A percentile compares a stretch with the other conserved stretches of the same genome.
Evolutionary conservation across 495 filamentous ascomycete genomes (phyloP).

Genomic region (Podospora comata): DNA sequence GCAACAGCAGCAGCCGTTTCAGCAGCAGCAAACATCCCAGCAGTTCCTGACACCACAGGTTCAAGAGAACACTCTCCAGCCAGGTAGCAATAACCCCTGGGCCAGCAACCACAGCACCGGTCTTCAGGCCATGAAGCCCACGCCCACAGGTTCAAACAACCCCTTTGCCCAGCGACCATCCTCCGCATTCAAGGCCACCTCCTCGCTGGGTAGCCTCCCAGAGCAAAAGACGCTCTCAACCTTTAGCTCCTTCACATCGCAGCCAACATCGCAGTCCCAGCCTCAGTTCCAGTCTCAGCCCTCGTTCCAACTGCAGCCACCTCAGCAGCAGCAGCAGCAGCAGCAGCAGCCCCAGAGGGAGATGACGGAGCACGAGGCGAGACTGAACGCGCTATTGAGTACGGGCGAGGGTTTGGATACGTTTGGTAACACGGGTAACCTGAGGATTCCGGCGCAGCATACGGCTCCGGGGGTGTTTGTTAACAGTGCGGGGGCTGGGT

Average conservation of each 20-base stretch:
- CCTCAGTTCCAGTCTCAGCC: constrained; percentile 16
- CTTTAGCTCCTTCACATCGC: constrained; percentile 30
- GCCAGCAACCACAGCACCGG: constrained; percentile 44
- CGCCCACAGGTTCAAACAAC: constrained; percentile 91
- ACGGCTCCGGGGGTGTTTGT: constrained; percentile 96
- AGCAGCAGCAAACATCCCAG: constrained; percentile 40
- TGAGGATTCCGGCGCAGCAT: constrained; percentile 94
- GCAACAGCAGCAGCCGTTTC: constrained; percentile 48
- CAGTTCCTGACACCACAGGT: constrained; percentile 52
- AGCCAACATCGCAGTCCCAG: constrained; percentile 32
- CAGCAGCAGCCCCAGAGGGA: constrained; percentile 51
- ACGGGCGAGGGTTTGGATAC: constrained; percentile 91
- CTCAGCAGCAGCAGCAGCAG: constrained; percentile 40
- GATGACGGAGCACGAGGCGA: constrained; percentile 73
- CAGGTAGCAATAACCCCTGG: constrained; percentile 88
- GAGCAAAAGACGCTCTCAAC: constrained; percentile 64
- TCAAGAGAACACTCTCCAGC: constrained; percentile 58
- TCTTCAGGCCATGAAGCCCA: constrained; percentile 52
- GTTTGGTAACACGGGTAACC: constrained; percentile 90
- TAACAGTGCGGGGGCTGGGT: constrained; percentile 82
- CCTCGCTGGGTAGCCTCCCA: constrained; percentile 63
- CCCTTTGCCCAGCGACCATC: constrained; percentile 69
- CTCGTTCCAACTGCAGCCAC: constrained; percentile 25
- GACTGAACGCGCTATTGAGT: constrained; percentile 84
- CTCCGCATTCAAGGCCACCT: constrained; percentile 39